Evolutionary conservation across 1,284 basidiomycete species (phyloP).

Genomic region (Pholiota adiposa): DNA sequence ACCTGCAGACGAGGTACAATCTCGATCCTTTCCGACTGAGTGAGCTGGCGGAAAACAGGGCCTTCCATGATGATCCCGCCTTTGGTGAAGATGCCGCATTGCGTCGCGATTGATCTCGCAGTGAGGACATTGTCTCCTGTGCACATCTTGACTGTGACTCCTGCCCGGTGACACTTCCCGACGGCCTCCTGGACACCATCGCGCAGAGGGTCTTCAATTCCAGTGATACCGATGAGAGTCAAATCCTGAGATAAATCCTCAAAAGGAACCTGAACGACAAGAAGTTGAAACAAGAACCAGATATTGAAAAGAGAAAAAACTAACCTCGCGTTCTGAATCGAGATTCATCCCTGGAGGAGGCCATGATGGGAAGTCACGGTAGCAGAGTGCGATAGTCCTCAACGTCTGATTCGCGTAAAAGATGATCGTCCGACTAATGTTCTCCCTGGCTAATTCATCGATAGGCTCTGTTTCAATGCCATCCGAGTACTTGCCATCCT

Average conservation of each 20-base stretch:
- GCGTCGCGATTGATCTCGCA: slow-evolving; percentile 90
- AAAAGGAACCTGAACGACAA: slow-evolving; percentile 61
- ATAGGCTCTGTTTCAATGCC: slow-evolving; percentile 65
- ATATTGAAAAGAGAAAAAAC: slow-evolving; percentile 13
- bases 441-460: slow-evolving; percentile 69
- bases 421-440: slow-evolving; percentile 90
- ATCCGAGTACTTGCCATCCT: slow-evolving; percentile 34
- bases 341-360: slow-evolving; percentile 63
- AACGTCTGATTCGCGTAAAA: slow-evolving; percentile 97
- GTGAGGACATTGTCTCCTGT: slow-evolving; percentile 98
- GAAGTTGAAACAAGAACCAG: slow-evolving; percentile 10
- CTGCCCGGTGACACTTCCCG: slow-evolving; percentile 83
- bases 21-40: slow-evolving; percentile 58
- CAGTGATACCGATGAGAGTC: slow-evolving; percentile 87
- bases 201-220: slow-evolving; percentile 96
- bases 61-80: slow-evolving; percentile 98
- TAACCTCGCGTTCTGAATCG: slow-evolving; percentile 60
- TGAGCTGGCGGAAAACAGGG: slow-evolving; percentile 72
- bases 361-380: slow-evolving; percentile 88
- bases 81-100: slow-evolving; percentile 92
- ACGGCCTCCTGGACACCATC: slow-evolving; percentile 91
- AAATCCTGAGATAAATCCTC: slow-evolving; percentile 74
- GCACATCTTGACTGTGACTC: slow-evolving; percentile 98
- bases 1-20: slow-evolving; percentile 76
- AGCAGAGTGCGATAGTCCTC: slow-evolving; percentile 92